These are phyloP conservation scores for Myxozyma lipomycoides DNA, from an alignment of 805 yeast genomes.

Conservation along the genomic window DNA sequence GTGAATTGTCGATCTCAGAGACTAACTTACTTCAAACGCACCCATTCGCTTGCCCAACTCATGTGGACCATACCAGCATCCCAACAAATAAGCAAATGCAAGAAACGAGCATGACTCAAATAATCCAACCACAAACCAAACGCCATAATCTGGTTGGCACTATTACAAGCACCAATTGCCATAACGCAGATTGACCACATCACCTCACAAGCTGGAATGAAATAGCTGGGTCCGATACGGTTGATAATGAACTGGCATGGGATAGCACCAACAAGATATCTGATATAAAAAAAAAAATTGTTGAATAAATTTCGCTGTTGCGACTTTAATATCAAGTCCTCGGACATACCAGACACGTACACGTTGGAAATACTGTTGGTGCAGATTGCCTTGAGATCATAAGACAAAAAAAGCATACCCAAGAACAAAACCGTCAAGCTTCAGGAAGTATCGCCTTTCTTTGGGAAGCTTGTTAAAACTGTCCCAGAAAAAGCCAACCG, in stretches of 20 bases:
- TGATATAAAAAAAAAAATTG: constrained; percentile 27
- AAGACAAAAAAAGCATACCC: constrained; percentile 37
- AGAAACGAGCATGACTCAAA: constrained; percentile 42
- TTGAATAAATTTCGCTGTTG: constrained; percentile 22
- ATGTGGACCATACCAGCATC: constrained; percentile 52
- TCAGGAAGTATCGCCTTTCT: constrained; percentile 36
- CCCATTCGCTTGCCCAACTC: constrained; percentile 46
- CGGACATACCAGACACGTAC: constrained; percentile 60
- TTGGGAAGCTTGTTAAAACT: constrained; percentile 27
- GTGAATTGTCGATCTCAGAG: constrained; percentile 29
- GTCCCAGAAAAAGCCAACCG: constrained; percentile 25
- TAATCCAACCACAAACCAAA: constrained; percentile 30
- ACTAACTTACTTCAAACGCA: constrained; percentile 39
- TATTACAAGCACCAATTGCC: constrained; percentile 29
- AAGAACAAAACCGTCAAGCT: constrained; percentile 37
- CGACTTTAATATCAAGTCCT: constrained; percentile 39
- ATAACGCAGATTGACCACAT: constrained; percentile 32
- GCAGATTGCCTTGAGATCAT: constrained; percentile 53
- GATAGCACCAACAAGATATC: constrained; percentile 37
- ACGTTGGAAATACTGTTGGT: constrained; percentile 59
- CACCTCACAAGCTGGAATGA: constrained; percentile 34
- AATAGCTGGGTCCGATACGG: constrained; percentile 30
- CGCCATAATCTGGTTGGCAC: constrained; percentile 30
- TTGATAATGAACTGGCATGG: constrained; percentile 38
- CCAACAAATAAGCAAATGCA: constrained; percentile 38